Evolutionary conservation across 371 early-diverging fungal species (phyloP).

Genomic region (Syncephalis plumigaleata): DNA sequence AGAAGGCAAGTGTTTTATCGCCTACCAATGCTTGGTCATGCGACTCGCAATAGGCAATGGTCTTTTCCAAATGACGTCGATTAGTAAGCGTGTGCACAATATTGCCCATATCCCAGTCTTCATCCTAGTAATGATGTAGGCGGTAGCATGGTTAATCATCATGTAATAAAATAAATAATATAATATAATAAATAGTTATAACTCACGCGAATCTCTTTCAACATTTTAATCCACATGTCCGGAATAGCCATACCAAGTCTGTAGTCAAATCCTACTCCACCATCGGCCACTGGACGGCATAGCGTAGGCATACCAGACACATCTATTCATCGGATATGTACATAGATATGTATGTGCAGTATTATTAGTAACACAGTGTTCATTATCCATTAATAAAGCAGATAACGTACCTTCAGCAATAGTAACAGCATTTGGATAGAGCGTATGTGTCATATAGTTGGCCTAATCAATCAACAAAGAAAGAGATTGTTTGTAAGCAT

Average conservation of each 20-base stretch:
- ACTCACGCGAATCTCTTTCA: conserved; percentile 48
- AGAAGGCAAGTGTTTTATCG: conserved; percentile 93
- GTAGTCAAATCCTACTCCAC: conserved; percentile 93
- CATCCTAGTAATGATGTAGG: too few species aligned
- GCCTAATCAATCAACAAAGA: conserved; percentile 23
- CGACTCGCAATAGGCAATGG: conserved; percentile 85
- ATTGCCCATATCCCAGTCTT: conserved; percentile 83
- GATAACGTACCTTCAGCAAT: conserved; percentile 59
- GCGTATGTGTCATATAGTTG: conserved; percentile 66
- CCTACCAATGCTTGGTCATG: conserved; percentile 97
- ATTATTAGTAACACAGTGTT: not conserved
- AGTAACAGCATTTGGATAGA: conserved; percentile 64
- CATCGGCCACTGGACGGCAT: conserved; percentile 75
- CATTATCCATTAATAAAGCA: not conserved
- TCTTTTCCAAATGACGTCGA: conserved; percentile 71
- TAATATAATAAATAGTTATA: conserved; percentile 2
- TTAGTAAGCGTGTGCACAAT: conserved; percentile 78
- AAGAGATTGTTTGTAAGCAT: conserved; percentile 1
- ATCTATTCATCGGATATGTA: conserved; percentile 42
- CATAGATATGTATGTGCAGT: not conserved
- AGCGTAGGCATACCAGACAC: conserved; percentile 97
- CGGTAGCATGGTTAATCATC: too few species aligned
- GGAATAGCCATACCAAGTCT: conserved; percentile 95
- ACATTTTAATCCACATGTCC: conserved; percentile 96
- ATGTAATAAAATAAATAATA: too few species aligned